Base-by-base conservation (phyloP, 2,329 filamentous ascomycete species). In the Epicoccum nigrum region DNA sequence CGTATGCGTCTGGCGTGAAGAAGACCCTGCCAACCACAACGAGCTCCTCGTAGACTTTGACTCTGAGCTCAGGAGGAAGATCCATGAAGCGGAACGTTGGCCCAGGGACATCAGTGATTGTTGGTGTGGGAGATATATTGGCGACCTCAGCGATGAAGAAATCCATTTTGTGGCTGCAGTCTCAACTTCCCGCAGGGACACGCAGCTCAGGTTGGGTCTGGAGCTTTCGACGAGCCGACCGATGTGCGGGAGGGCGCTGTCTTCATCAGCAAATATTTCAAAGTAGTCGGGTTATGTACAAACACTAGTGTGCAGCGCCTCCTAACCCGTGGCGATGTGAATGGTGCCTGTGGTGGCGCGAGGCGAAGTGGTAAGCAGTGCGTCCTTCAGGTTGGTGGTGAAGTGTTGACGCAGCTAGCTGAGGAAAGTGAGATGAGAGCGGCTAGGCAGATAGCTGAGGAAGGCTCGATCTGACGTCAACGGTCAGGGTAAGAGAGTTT, bases 51-150 rank as follows among this genome's bases (percentile, higher is more conserved):
- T 45, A 45, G 20, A 37, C 32, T 8, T 45, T 9, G 5, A 45
- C 13, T 6, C 31, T 21, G 1, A 45, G 27, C 34, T 38, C 43
- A 6, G 34, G 2, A 4, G 33, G 17, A 23, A 45, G 27, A 4
- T 37, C 31, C 42, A 45, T 35, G 42, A 45, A 45, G 2, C 23
- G 42, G 23, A 37, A 45, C 5, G 28, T n/a, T 13, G 9, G 28
- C 13, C 7, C 13, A 7, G 28, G 5, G 28, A 30, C 28, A 13
- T 7, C 28, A 7, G 28, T n/a, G 12, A 30, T 7, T 30, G 28
- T 12, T 5, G 28, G 28, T 7, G 4, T 13, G 28, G 28, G 28
- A 6, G 28, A 11, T 7, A 30, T 9, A 11, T 30, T 13, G 13
- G 13, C 4, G 11, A 30, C 28, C 28, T 30, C 28, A 30, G 28